Conservation (phyloP, 148 eudicot genomes). For the Amaranthus hypochondriacus region DNA sequence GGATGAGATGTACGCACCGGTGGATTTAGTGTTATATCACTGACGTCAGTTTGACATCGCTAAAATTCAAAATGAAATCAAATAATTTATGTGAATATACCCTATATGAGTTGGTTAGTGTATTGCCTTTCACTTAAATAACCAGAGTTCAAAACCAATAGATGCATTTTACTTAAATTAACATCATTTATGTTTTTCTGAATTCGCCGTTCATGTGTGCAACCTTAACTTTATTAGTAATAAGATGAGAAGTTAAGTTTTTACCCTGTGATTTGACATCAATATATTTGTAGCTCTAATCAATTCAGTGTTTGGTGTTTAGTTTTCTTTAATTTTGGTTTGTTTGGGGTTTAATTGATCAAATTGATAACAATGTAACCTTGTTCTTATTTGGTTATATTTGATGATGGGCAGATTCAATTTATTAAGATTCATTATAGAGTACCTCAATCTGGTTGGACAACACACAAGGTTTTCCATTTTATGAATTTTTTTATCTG, state of each 20-base stretch:
- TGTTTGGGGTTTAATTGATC: neutral
- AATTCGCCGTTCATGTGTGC: too few species aligned
- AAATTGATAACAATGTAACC: neutral
- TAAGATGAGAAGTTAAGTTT: neutral
- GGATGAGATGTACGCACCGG: too few species aligned
- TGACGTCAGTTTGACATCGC: too few species aligned
- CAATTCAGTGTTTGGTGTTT: neutral
- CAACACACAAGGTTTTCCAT: constrained; percentile 38
- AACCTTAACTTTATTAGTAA: too few species aligned
- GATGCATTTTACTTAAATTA: too few species aligned
- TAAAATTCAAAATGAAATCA: too few species aligned
- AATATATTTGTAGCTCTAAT: neutral
- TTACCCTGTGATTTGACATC: constrained; percentile 3
- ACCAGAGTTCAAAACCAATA: too few species aligned
- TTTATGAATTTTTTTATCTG: constrained; percentile 38
- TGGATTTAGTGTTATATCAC: too few species aligned
- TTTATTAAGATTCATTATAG: constrained; percentile 32
- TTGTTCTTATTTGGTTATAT: constrained; percentile 10
- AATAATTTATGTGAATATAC: too few species aligned
- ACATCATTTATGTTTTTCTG: too few species aligned
- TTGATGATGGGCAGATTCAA: constrained; percentile 30
- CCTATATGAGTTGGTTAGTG: too few species aligned
- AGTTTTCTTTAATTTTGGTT: neutral
- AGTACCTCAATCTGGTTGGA: constrained; percentile 39
- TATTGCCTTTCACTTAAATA: too few species aligned